A percentile compares a stretch with the other conserved stretches of the same genome.
phyloP scores from a whole-genome alignment of 495 filamentous ascomycete genomes.

The Amphirosellinia nigrospora region DNA sequence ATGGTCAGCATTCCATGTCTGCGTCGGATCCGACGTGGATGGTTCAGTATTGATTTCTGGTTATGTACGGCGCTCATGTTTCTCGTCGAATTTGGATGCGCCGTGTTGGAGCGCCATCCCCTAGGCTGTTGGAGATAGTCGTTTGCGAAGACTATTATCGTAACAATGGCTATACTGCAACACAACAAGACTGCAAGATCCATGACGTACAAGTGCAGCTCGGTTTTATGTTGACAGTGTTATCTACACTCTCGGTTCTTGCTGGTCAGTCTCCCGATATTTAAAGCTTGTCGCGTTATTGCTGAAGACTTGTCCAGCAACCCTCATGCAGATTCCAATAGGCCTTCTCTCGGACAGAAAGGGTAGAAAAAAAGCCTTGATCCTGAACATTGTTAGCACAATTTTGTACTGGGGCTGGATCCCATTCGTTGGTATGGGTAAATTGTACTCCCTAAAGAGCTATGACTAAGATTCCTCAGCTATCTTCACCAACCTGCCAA shows the following conservation, averaged over 20 bases:
- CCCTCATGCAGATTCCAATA: constrained; percentile 19
- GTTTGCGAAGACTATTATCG: constrained; percentile 14
- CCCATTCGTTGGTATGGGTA: not conserved
- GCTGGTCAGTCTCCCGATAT: not conserved
- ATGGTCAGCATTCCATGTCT: not conserved
- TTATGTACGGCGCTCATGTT: constrained; percentile 10
- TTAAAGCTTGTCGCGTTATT: not conserved
- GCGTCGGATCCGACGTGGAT: not conserved
- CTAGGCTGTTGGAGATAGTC: constrained; percentile 8
- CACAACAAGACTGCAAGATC: constrained; percentile 6
- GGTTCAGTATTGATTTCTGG: constrained; percentile 11
- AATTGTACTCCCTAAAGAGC: not conserved
- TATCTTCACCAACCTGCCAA: not conserved
- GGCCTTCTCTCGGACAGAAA: constrained; percentile 10
- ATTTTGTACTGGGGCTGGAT: constrained; percentile 20
- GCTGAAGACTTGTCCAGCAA: not conserved
- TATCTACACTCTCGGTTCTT: constrained; percentile 17
- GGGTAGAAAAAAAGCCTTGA: constrained; percentile 3
- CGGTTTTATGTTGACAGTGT: not conserved
- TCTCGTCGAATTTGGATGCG: constrained; percentile 16
- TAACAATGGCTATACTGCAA: not conserved
- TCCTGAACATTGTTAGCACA: constrained; percentile 12
- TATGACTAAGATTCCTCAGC: not conserved
- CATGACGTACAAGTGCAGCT: not conserved
- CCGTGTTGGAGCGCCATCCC: constrained; percentile 7